These are phyloP conservation scores for Trichoderma brevicompactum DNA, from an alignment of 2,329 filamentous ascomycete genomes.

Conservation along the genomic window DNA sequence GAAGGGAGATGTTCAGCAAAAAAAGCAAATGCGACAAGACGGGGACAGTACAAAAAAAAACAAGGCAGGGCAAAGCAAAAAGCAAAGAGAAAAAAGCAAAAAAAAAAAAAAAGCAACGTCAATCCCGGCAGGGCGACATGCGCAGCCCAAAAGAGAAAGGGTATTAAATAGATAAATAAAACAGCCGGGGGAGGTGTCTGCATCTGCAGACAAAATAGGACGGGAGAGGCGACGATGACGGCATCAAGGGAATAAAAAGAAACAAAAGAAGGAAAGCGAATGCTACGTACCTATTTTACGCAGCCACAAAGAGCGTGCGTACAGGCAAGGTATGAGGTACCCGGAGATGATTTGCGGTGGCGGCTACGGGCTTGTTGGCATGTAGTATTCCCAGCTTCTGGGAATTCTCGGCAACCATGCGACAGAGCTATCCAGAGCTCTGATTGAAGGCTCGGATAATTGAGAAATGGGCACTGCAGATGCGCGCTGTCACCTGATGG, in stretches of 20 bases:
- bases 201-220: background rate
- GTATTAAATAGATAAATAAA: background rate
- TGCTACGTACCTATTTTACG: conserved; percentile 28
- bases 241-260: conserved; percentile 17
- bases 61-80: conserved; percentile 1
- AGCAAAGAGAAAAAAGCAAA: background rate
- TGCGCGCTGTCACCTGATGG: conserved; percentile 57
- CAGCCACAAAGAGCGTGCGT: conserved; percentile 21
- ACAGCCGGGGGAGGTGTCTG: conserved; percentile 14
- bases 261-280: conserved; percentile 9
- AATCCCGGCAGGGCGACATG: conserved; percentile 6
- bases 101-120: background rate
- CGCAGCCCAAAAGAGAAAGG: conserved; percentile 22
- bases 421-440: conserved; percentile 32
- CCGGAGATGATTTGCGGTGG: conserved; percentile 19
- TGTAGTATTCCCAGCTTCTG: conserved; percentile 22
- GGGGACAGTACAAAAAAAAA: background rate
- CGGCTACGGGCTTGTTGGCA: conserved; percentile 9
- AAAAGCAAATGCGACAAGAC: background rate
- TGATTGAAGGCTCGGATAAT: conserved; percentile 37
- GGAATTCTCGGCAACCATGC: conserved; percentile 25
- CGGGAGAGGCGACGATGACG: conserved; percentile 12
- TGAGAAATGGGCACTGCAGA: conserved; percentile 42
- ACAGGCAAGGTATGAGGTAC: conserved; percentile 4
- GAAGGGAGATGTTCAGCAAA: background rate